Percentiles rank a stretch among this genome's conserved stretches.
These are phyloP conservation scores for Colletotrichum liriopes DNA, from an alignment of 2,329 filamentous ascomycete genomes.

Conservation along the genomic window DNA sequence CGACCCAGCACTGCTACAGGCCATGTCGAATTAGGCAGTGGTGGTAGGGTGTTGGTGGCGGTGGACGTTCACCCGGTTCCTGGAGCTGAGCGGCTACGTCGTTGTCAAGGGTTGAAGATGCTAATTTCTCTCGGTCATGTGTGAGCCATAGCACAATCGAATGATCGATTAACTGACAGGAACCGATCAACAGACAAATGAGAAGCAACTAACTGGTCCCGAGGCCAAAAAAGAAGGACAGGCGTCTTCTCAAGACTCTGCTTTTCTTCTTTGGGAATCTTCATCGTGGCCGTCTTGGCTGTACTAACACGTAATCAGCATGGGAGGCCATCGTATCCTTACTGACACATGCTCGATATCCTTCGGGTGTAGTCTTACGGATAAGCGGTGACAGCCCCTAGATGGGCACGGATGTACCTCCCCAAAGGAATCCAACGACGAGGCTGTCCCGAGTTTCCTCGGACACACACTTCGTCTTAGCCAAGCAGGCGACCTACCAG, in stretches of 20 bases:
- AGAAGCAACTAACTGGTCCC: conserved; percentile 3
- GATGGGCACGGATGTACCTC: conserved; percentile 4
- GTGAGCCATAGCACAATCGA: conserved; percentile 19
- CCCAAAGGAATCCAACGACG: conserved; percentile 12
- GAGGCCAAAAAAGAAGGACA: conserved; percentile 21
- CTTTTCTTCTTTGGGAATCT: conserved; percentile 12
- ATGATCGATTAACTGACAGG: conserved; percentile 12
- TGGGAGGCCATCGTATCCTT: background rate
- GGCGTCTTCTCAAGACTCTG: conserved; percentile 16
- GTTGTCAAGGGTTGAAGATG: conserved; percentile 30
- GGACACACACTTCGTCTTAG: conserved; percentile 3
- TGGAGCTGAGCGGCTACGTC: conserved; percentile 36
- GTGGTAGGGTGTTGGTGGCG: conserved; percentile 26
- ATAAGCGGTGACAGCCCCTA: conserved; percentile 31
- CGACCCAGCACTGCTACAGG: conserved; percentile 15
- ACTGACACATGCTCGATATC: conserved; percentile 7
- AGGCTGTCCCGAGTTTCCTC: conserved; percentile 9
- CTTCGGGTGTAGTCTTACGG: background rate
- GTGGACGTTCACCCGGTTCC: conserved; percentile 40
- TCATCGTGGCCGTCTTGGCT: conserved; percentile 18
- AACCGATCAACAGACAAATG: conserved; percentile 19
- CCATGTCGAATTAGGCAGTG: conserved; percentile 30
- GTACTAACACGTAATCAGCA: conserved; percentile 13
- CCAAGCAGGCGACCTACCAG: conserved; percentile 14
- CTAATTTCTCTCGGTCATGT: conserved; percentile 31